Evolutionary conservation across 257 asterid genomes (phyloP).

Genomic region (Dorcoceras hygrometricum): DNA sequence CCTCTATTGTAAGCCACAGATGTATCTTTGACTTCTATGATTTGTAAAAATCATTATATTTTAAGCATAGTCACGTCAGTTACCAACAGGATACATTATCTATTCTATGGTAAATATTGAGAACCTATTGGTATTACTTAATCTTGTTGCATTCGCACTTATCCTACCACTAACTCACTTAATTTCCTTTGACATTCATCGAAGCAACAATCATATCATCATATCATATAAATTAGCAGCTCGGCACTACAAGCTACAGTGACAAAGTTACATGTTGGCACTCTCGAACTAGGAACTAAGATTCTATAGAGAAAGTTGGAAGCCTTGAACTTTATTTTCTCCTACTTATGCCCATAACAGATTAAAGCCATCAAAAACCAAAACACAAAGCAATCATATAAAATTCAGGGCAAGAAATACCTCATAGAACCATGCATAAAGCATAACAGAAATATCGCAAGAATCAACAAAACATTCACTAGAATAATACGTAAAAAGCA

Average conservation of each 20-base stretch:
- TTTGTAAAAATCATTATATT: neutral
- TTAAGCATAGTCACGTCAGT: neutral
- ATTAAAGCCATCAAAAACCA: conserved; percentile 3
- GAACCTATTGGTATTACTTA: neutral
- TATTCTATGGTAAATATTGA: neutral
- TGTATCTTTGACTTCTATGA: neutral
- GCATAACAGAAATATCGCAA: neutral
- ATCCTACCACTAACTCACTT: neutral
- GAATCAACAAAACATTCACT: neutral
- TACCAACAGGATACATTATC: neutral
- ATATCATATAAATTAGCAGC: neutral
- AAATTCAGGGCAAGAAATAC: neutral
- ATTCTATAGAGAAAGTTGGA: neutral
- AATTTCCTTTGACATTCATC: neutral
- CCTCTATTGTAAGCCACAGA: neutral
- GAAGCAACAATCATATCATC: neutral
- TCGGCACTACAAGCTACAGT: neutral
- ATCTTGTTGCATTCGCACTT: neutral
- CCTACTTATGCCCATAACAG: neutral
- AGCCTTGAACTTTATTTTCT: neutral
- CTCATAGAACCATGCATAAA: neutral
- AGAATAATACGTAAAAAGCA: neutral
- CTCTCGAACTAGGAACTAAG: neutral
- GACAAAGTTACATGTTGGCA: neutral
- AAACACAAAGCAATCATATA: neutral